phyloP scores from a whole-genome alignment of 1,284 basidiomycete species.

The Bjerkandera adusta region DNA sequence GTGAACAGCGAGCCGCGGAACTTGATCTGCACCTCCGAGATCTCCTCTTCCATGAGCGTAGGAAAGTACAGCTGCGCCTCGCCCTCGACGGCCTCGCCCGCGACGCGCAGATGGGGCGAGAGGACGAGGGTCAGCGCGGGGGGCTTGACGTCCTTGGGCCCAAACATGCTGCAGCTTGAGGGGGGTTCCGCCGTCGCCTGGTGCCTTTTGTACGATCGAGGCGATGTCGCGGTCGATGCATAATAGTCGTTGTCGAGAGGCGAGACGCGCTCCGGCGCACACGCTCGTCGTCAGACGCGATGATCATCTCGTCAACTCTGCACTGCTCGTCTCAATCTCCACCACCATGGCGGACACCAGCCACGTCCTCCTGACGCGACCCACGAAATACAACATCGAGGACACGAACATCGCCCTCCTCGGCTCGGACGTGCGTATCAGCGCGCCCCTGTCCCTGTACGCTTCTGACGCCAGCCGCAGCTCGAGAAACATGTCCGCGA shows the following conservation, averaged over 20 bases:
- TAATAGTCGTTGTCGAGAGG: too few species aligned
- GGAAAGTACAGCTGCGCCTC: constrained; percentile 21
- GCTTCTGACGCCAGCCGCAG: constrained; percentile 27
- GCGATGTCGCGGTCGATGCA: background rate
- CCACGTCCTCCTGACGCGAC: constrained; percentile 17
- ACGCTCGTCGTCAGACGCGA: too few species aligned
- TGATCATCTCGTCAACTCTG: too few species aligned
- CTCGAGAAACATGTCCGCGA: constrained; percentile 56
- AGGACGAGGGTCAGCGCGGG: constrained; percentile 5
- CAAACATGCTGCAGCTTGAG: too few species aligned
- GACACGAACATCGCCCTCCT: constrained; percentile 62
- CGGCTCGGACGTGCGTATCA: constrained; percentile 51
- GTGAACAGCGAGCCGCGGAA: constrained; percentile 20
- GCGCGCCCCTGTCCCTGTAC: constrained; percentile 4
- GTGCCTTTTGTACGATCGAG: background rate
- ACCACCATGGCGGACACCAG: background rate
- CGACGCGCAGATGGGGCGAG: constrained; percentile 4
- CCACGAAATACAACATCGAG: constrained; percentile 52
- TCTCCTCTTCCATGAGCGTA: constrained; percentile 17
- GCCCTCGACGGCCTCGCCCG: constrained; percentile 17
- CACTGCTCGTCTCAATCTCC: background rate
- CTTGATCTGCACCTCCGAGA: constrained; percentile 23
- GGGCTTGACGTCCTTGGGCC: background rate
- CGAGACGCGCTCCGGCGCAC: too few species aligned
- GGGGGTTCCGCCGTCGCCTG: too few species aligned